Percentiles rank a stretch among this genome's conserved stretches.
Conservation (phyloP, 371 early-diverging fungal species). For the Fennellomyces sp. region DNA sequence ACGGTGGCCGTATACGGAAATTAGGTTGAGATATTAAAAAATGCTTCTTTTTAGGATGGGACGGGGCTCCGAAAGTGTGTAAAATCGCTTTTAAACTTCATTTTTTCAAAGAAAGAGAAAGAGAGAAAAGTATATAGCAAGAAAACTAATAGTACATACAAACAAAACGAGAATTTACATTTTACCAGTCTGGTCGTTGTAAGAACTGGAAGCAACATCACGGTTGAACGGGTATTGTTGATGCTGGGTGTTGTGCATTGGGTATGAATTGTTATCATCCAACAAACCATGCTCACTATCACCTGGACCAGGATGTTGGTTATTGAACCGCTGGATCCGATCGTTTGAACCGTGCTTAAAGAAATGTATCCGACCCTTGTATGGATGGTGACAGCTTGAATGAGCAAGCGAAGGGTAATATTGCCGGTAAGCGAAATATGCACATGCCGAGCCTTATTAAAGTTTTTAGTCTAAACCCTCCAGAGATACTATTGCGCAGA, state of each 20-base stretch:
- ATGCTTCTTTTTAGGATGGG: no score
- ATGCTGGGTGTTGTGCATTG: not conserved
- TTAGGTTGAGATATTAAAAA: no score
- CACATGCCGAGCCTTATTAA: conserved; percentile 23
- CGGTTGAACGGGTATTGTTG: not conserved
- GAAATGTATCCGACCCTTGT: not conserved
- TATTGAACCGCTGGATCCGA: not conserved
- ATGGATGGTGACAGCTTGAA: conserved; percentile 14
- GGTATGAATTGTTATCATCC: not conserved
- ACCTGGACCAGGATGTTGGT: not conserved
- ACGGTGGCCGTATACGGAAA: no score
- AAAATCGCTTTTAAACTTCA: no score
- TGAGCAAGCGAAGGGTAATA: conserved; percentile 18
- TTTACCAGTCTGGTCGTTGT: no score
- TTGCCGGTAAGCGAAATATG: conserved; percentile 23
- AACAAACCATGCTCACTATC: conserved; percentile 2
- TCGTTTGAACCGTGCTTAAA: not conserved
- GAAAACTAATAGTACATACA: no score
- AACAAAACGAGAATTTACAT: no score
- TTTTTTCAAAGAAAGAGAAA: no score
- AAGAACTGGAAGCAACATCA: not conserved
- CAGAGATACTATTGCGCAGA: not conserved
- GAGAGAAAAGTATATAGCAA: no score
- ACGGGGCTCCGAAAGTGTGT: no score
- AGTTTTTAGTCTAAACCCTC: conserved; percentile 6